Evolutionary conservation across 106 monocot species (phyloP), one percentile per base, ranked within the genome.

Genomic region (Ottelia alismoides): DNA sequence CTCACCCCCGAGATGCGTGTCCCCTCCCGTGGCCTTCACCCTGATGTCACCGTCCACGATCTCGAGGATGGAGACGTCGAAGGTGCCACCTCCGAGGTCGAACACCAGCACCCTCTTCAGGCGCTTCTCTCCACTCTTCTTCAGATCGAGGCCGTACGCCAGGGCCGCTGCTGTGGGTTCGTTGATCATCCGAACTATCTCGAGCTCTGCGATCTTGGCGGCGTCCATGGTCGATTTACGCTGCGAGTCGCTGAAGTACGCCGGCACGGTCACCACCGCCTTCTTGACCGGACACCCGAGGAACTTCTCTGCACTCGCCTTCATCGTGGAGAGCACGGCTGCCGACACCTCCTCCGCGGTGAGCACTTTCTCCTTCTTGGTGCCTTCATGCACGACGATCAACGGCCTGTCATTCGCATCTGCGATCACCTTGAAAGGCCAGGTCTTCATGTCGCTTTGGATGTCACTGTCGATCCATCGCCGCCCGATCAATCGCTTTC

Each of bases 91-190:
- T n/a, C n/a, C n/a, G n/a, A n/a, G n/a, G n/a, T n/a, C n/a, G n/a
- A n/a, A n/a, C n/a, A n/a, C n/a, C n/a, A n/a, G n/a, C n/a, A n/a
- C n/a, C n/a, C n/a, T n/a, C n/a, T n/a, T n/a, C 47, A 49, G 23
- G 47, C 61, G 27, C 58, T 59, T 59, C 32, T 59, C 58, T 12
- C 58, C 58, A 1, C 21, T 26, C 6, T 40, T 45, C 45, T 59
- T 59, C 45, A 45, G 22, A 18, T 45, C 45, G 2, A 59, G 58
- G 16, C 58, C 58, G 45, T 59, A 59, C 49, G 58, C 58, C 10
- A 59, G 43, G 44, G 58, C 61, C 30, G 61, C 61, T 7, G 61
- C 61, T 14, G 61, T 61, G 25, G 61, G 61, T n/a, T n/a, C n/a
- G n/a, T n/a, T n/a, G n/a, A n/a, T n/a, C n/a, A n/a, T n/a, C n/a